Evolutionary conservation across 257 asterid species (phyloP).

Genomic region (Solanum ossicruentum): DNA sequence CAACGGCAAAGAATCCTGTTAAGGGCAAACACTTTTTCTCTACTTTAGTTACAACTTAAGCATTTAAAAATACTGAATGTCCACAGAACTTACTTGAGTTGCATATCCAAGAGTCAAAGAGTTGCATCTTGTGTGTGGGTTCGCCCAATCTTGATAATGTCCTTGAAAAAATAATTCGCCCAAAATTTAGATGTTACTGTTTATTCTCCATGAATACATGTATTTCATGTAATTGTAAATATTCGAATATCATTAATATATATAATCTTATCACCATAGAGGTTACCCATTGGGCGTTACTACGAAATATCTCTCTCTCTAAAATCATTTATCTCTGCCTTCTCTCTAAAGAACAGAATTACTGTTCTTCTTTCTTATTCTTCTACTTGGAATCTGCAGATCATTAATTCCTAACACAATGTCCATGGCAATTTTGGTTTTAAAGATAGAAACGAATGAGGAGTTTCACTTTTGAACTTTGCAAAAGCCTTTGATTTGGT

Average conservation of each 20-base stretch:
- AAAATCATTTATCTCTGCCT: too few species aligned
- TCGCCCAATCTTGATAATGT: slow-evolving; percentile 96
- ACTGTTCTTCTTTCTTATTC: too few species aligned
- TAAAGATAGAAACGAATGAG: background rate
- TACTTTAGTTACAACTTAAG: background rate
- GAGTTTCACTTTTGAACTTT: background rate
- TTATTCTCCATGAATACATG: too few species aligned
- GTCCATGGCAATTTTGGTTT: background rate
- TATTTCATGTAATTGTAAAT: too few species aligned
- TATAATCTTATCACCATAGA: too few species aligned
- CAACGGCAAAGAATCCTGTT: background rate
- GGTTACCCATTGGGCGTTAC: too few species aligned
- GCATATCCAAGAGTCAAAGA: slow-evolving; percentile 98
- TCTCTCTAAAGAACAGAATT: too few species aligned
- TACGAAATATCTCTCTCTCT: too few species aligned
- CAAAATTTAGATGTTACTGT: too few species aligned
- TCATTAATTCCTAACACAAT: too few species aligned
- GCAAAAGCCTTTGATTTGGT: background rate
- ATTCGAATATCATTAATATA: too few species aligned
- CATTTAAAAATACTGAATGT: background rate
- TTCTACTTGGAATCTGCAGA: too few species aligned
- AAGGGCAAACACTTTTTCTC: background rate
- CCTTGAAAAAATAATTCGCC: slow-evolving; percentile 45
- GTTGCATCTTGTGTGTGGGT: slow-evolving; percentile 99
- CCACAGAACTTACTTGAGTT: slow-evolving; percentile 62